Evolutionary conservation across 1,139 yeast genomes (phyloP), one percentile per base, ranked within the genome.

Genomic region (Yarrowia galli): DNA sequence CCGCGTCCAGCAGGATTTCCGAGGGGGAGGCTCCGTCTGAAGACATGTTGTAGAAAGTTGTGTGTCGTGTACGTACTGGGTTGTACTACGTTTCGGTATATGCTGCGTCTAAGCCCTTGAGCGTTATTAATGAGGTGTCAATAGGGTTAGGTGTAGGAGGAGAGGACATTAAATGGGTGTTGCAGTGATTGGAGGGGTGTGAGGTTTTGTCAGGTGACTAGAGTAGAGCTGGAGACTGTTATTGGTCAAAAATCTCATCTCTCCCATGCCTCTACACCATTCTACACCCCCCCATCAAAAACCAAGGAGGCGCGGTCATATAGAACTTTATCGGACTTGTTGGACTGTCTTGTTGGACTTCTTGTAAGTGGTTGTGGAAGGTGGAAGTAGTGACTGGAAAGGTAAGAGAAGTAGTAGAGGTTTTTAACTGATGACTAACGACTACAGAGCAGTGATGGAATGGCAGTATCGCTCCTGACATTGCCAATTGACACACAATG

Each of bases 1-100:
- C 88, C 9, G 95, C 87, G 74, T 93, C 98, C 67, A 93, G 82
- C 68, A 95, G 80, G 79, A 91, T 97, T 76, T 95, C 98, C 16
- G 84, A 79, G 70, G 83, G 83, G 3, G 90, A 83, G 7, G 98
- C 98, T 43, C 98, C 98, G 71, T 82, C 85, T 45, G 75, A 75
- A 67, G 72, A 68, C 71, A 69, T 68, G 69, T 53, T 68, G 56
- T 67, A 15, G 32, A 28, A 5, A 28, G 32, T 32, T 40, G 46
- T n/a, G 22, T 38, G 46, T 38, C 20, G 35, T 45, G 49, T 10
- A 12, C 15, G 22, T 23, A 16, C 15, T 4, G 12, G 9, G 32
- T 28, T 10, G 48, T 22, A 43, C 32, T 25, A 7, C 7, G 43
- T 51, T 36, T 13, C 16, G 3, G n/a, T 9, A 20, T 4, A 13